phyloP scores from a whole-genome alignment of 1,284 basidiomycete species.

The Sanguinoderma infundibulare region DNA sequence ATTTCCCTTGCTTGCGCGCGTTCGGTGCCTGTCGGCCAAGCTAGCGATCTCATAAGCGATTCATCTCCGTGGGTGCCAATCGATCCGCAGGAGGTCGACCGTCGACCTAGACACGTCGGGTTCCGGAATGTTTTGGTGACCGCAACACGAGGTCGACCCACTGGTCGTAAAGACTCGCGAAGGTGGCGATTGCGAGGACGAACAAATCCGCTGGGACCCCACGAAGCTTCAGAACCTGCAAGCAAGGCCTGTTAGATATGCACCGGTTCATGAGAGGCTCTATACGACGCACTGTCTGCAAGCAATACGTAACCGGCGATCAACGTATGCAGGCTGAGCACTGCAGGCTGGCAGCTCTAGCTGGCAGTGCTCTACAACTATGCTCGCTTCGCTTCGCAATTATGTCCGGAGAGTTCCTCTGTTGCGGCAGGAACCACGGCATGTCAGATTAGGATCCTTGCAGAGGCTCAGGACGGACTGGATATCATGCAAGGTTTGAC shows the following conservation, averaged over 20 bases:
- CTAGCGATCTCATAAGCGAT: background rate
- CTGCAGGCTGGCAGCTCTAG: background rate
- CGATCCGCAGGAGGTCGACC: background rate
- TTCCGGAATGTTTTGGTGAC: background rate
- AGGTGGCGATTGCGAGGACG: background rate
- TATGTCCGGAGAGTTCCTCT: background rate
- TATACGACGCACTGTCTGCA: background rate
- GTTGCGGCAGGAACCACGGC: background rate
- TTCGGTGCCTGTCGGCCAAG: background rate
- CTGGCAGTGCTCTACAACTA: background rate
- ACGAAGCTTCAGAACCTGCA: background rate
- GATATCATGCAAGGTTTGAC: background rate
- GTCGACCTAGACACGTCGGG: background rate
- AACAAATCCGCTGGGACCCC: background rate
- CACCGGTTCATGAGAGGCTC: background rate
- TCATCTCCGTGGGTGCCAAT: background rate
- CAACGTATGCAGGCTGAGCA: background rate
- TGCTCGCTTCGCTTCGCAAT: background rate
- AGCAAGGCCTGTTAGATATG: background rate
- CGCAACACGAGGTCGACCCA: background rate
- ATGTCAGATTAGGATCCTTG: background rate
- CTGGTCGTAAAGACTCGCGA: background rate
- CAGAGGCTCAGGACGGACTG: background rate
- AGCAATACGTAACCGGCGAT: background rate
- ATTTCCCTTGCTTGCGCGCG: background rate